Evolutionary conservation across 106 monocot genomes (phyloP).

Genomic region (Ottelia alismoides): DNA sequence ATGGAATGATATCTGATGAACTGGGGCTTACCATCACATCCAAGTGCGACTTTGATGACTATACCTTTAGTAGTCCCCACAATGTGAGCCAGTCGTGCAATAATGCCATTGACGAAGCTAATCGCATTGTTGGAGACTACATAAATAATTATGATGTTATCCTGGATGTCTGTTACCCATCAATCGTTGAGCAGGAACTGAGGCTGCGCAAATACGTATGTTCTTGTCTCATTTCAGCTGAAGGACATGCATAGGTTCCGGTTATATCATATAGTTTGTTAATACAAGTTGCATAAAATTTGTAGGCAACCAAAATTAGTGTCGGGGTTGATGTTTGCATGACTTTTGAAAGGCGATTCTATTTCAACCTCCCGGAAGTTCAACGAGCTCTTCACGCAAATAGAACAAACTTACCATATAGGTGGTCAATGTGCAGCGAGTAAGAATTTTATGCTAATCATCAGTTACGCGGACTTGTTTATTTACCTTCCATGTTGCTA

Average conservation of each 20-base stretch:
- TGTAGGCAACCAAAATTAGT: conserved; percentile 71
- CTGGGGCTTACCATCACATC: conserved; percentile 55
- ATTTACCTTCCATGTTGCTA: no score
- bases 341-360: conserved; percentile 66
- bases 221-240: no score
- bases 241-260: no score
- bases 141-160: conserved; percentile 85
- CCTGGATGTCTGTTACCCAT: conserved; percentile 90
- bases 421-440: conserved; percentile 91
- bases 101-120: conserved; percentile 55
- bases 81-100: conserved; percentile 66
- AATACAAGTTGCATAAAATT: no score
- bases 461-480: no score
- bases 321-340: conserved; percentile 94
- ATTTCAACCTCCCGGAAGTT: conserved; percentile 89
- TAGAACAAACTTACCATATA: conserved; percentile 62
- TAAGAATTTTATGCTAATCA: no score
- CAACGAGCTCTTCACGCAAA: conserved; percentile 94
- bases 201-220: conserved; percentile 72
- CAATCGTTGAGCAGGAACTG: conserved; percentile 81
- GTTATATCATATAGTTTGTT: no score
- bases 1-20: conserved; percentile 98
- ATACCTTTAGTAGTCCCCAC: conserved; percentile 37
- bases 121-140: conserved; percentile 60
- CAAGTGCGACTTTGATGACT: conserved; percentile 84